Conservation (phyloP, 2,329 filamentous ascomycete genomes). For the Botryotinia calthae region DNA sequence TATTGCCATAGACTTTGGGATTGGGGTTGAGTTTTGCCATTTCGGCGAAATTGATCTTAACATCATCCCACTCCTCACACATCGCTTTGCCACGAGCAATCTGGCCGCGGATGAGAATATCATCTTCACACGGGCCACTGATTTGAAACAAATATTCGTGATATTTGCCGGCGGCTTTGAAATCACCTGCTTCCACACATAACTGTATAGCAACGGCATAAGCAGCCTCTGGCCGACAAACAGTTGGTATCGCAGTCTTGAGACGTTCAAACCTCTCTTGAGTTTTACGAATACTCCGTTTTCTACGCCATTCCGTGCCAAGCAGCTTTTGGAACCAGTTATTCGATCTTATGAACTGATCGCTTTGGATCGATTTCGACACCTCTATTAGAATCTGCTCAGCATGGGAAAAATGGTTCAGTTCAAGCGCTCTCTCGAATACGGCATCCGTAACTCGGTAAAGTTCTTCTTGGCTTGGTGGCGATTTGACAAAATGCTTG, state of each 20-base stretch:
- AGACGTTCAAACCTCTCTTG: conserved; percentile 33
- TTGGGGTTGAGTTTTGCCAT: conserved; percentile 26
- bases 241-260: conserved; percentile 21
- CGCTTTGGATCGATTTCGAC: conserved; percentile 27
- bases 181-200: conserved; percentile 35
- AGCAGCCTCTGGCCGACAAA: conserved; percentile 29
- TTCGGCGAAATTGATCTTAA: conserved; percentile 31
- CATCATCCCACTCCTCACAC: conserved; percentile 35
- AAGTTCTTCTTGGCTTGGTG: conserved; percentile 27
- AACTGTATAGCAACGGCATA: conserved; percentile 37
- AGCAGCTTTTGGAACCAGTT: conserved; percentile 34
- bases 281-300: conserved; percentile 30
- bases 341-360: conserved; percentile 26
- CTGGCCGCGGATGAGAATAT: conserved; percentile 35
- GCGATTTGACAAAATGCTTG: conserved; percentile 6
- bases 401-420: conserved; percentile 24
- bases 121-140: conserved; percentile 3
- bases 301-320: conserved; percentile 33
- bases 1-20: conserved; percentile 24
- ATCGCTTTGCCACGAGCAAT: conserved; percentile 37
- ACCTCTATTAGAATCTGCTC: conserved; percentile 31
- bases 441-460: conserved; percentile 25
- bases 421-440: conserved; percentile 30
- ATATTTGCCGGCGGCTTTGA: conserved; percentile 30
- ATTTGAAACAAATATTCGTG: conserved; percentile 25